Evolutionary conservation across 345 rosid species (phyloP).

Genomic region (Pistacia atlantica): DNA sequence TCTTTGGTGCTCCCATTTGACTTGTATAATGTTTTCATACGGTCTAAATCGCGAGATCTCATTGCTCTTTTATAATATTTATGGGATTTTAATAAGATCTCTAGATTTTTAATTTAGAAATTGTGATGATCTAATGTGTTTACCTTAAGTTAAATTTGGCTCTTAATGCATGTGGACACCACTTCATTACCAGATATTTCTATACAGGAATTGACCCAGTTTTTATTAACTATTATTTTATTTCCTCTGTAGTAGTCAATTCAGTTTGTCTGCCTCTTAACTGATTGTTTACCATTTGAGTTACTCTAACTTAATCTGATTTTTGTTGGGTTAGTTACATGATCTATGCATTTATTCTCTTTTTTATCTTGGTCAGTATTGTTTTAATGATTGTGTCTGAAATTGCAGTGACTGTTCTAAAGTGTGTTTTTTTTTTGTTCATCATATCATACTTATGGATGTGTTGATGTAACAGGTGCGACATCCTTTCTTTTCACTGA

Average conservation of each 20-base stretch:
- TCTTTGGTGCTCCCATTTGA: too few relatives aligned
- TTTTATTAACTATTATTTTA: too few relatives aligned
- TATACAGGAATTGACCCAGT: background rate
- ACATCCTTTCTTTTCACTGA: conserved; percentile 50
- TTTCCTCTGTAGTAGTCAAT: background rate
- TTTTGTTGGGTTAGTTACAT: background rate
- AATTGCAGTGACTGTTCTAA: background rate
- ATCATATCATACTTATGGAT: background rate
- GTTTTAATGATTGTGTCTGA: background rate
- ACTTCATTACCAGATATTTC: too few relatives aligned
- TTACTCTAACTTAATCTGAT: background rate
- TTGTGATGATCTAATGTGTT: background rate
- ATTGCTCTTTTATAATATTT: too few relatives aligned
- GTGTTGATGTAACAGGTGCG: conserved; percentile 30
- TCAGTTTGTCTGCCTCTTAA: background rate
- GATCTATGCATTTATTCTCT: background rate
- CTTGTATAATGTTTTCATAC: too few relatives aligned
- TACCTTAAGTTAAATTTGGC: background rate
- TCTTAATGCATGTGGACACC: background rate
- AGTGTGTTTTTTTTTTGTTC: background rate
- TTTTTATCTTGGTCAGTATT: background rate
- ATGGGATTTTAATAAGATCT: background rate
- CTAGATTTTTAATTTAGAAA: background rate
- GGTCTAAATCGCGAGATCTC: too few relatives aligned
- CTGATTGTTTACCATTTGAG: background rate